Conservation (phyloP, 1,139 yeast species). For the Yamadazyma atlantica region DNA sequence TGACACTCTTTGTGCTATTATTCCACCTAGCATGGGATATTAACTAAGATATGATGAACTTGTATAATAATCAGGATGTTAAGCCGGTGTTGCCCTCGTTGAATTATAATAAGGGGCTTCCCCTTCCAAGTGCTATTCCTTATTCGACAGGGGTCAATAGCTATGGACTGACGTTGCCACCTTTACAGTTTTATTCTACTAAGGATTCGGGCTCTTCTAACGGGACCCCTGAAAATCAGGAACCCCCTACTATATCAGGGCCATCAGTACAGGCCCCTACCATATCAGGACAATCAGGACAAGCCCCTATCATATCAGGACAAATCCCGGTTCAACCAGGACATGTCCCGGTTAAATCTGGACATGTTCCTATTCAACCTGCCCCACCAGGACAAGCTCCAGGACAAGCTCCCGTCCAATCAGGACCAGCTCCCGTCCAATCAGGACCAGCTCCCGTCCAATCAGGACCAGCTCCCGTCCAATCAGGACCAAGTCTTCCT, state of each 20-base stretch:
- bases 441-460: too few relatives aligned
- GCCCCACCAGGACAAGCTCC: too few relatives aligned
- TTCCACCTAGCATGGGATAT: background rate
- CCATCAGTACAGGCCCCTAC: too few relatives aligned
- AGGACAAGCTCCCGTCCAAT: too few relatives aligned
- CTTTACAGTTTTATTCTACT: conserved; percentile 11
- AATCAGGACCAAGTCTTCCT: too few relatives aligned
- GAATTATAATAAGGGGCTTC: conserved; percentile 4
- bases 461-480: too few relatives aligned
- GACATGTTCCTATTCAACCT: too few relatives aligned
- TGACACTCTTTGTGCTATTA: background rate
- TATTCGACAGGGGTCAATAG: background rate
- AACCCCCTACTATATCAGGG: background rate
- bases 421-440: too few relatives aligned
- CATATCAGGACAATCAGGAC: too few relatives aligned
- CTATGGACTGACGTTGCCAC: conserved; percentile 6
- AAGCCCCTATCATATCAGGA: too few relatives aligned
- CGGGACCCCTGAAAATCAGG: background rate
- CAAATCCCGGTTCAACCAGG: too few relatives aligned
- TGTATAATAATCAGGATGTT: conserved; percentile 15
- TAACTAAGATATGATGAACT: conserved; percentile 8
- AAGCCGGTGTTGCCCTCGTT: conserved; percentile 17
- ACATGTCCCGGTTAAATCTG: too few relatives aligned
- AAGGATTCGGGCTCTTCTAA: background rate
- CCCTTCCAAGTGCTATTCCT: conserved; percentile 2